Conservation (phyloP, 2,329 filamentous ascomycete species). For the Diaporthe amygdali region DNA sequence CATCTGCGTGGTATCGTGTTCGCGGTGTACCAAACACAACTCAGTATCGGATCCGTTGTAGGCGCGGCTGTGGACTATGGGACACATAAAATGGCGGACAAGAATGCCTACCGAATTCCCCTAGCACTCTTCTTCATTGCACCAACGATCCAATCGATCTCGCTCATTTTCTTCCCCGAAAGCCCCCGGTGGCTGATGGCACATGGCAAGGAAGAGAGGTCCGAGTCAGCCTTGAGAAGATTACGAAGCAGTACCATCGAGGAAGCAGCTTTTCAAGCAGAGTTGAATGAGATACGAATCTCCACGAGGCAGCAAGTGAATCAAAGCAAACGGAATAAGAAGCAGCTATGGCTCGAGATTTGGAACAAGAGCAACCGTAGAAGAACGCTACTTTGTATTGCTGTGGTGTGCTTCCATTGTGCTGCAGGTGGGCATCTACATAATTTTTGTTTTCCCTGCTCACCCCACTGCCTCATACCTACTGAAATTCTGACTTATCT, state of each 20-base stretch:
- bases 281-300: not conserved
- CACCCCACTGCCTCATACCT: not conserved
- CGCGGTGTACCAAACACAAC: conserved; percentile 38
- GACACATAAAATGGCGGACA: conserved; percentile 27
- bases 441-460: too few relatives aligned
- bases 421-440: conserved; percentile 33
- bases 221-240: conserved; percentile 32
- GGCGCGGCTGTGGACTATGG: conserved; percentile 38
- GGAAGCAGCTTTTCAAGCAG: not conserved
- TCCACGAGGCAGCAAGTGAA: conserved; percentile 28
- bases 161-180: conserved; percentile 42
- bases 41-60: conserved; percentile 40
- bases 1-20: conserved; percentile 40
- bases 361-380: conserved; percentile 37
- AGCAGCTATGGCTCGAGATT: conserved; percentile 38
- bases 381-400: conserved; percentile 36
- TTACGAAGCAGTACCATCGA: conserved; percentile 27
- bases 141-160: conserved; percentile 36
- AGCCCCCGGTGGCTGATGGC: conserved; percentile 45
- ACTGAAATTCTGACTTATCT: not conserved
- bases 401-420: conserved; percentile 38
- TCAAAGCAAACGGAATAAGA: conserved; percentile 32
- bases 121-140: conserved; percentile 38
- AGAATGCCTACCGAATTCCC: conserved; percentile 30
- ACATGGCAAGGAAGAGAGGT: conserved; percentile 38